Conservation (phyloP, 805 yeast genomes). For the Hanseniaspora taiwanica region DNA sequence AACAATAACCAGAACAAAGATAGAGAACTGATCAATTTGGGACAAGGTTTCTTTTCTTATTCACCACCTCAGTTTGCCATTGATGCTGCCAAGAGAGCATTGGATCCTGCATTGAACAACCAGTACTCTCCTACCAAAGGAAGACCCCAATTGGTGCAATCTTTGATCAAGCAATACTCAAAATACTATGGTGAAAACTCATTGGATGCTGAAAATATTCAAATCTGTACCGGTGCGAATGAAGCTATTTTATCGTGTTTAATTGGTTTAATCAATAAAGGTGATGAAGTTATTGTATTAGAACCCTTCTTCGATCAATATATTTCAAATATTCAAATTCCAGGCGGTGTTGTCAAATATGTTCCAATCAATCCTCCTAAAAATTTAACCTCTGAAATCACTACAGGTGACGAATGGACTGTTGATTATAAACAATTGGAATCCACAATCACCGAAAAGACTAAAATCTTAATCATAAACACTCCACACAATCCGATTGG, state of each 20-base stretch:
- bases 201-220: slow-evolving; percentile 29
- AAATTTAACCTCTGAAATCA: slow-evolving; percentile 47
- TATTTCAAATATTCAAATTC: slow-evolving; percentile 82
- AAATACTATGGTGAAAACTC: slow-evolving; percentile 49
- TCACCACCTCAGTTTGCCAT: slow-evolving; percentile 91
- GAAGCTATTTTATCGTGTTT: slow-evolving; percentile 84
- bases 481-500: slow-evolving; percentile 97
- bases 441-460: slow-evolving; percentile 54
- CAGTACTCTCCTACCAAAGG: slow-evolving; percentile 93
- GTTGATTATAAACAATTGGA: slow-evolving; percentile 70
- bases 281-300: slow-evolving; percentile 92
- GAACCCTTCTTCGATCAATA: slow-evolving; percentile 97
- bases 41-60: slow-evolving; percentile 96
- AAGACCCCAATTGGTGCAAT: slow-evolving; percentile 57
- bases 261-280: slow-evolving; percentile 71
- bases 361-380: slow-evolving; percentile 78
- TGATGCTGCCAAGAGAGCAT: slow-evolving; percentile 65
- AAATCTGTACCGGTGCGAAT: slow-evolving; percentile 92
- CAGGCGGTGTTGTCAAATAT: slow-evolving; percentile 85
- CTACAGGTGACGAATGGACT: slow-evolving; percentile 77
- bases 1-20: slow-evolving; percentile 36
- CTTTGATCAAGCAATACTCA: slow-evolving; percentile 59
- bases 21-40: slow-evolving; percentile 75
- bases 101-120: slow-evolving; percentile 58
- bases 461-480: slow-evolving; percentile 79